Percentiles rank a stretch among this genome's conserved stretches.
Conservation (phyloP, 2,329 filamentous ascomycete species). For the Colletotrichum australisinense region DNA sequence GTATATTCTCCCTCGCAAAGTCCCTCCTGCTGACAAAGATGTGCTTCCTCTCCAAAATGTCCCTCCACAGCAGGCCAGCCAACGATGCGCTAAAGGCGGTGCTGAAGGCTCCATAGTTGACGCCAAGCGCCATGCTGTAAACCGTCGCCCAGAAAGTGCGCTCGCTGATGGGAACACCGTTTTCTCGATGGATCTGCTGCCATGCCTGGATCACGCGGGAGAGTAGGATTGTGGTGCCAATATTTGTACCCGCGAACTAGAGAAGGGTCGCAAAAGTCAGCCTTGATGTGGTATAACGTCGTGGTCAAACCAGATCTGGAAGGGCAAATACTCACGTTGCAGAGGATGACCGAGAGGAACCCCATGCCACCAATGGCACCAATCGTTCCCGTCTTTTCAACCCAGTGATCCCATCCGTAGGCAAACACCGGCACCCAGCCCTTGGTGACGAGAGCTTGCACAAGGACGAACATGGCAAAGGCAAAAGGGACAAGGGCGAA, state of each 20-base stretch:
- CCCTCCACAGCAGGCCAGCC: slow-evolving; percentile 78
- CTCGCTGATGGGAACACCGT: slow-evolving; percentile 63
- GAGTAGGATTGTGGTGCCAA: slow-evolving; percentile 79
- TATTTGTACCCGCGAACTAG: slow-evolving; percentile 82
- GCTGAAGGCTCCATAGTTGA: slow-evolving; percentile 82
- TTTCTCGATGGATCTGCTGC: slow-evolving; percentile 66
- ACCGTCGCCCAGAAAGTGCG: slow-evolving; percentile 80
- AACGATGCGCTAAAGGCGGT: slow-evolving; percentile 78
- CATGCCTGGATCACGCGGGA: slow-evolving; percentile 78
- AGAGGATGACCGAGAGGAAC: slow-evolving; percentile 76
- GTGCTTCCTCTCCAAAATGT: slow-evolving; percentile 76
- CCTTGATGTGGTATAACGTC: slow-evolving; percentile 27
- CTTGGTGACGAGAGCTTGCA: slow-evolving; percentile 78
- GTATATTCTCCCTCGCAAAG: slow-evolving; percentile 76
- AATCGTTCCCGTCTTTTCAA: slow-evolving; percentile 74
- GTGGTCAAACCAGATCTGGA: not conserved
- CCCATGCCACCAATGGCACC: slow-evolving; percentile 79
- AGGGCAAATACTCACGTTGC: slow-evolving; percentile 68
- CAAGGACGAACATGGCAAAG: slow-evolving; percentile 80
- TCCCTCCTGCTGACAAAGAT: slow-evolving; percentile 73
- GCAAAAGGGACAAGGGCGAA: slow-evolving; percentile 77
- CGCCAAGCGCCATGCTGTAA: slow-evolving; percentile 79
- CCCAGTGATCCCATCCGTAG: slow-evolving; percentile 80
- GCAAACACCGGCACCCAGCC: slow-evolving; percentile 82
- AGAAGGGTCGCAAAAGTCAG: not conserved